Percentiles rank a stretch among this genome's conserved stretches.
phyloP scores from a whole-genome alignment of 2,329 filamentous ascomycete species.

The Aspergillus transmontanensis region DNA sequence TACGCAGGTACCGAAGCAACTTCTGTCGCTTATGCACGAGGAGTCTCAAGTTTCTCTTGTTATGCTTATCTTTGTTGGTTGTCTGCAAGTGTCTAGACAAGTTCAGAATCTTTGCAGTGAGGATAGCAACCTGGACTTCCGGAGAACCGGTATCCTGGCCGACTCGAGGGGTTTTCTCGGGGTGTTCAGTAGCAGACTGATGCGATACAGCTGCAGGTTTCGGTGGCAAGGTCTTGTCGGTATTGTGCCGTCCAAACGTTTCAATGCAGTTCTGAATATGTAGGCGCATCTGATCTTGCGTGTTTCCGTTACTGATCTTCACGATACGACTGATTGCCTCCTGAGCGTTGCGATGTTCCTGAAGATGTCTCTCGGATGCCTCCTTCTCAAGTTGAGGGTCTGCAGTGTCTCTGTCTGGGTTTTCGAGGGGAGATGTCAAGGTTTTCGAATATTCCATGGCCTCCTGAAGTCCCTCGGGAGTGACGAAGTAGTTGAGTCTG shows the following conservation, averaged over 20 bases:
- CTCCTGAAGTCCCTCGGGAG: slow-evolving; percentile 64
- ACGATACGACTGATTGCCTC: slow-evolving; percentile 81
- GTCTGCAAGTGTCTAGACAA: slow-evolving; percentile 71
- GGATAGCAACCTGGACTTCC: slow-evolving; percentile 95
- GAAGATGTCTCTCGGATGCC: slow-evolving; percentile 49
- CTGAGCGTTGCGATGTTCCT: slow-evolving; percentile 66
- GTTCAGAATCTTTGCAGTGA: slow-evolving; percentile 90
- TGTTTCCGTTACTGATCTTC: slow-evolving; percentile 73
- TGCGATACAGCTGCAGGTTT: slow-evolving; percentile 52
- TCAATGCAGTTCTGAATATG: slow-evolving; percentile 85
- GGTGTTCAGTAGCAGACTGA: slow-evolving; percentile 40
- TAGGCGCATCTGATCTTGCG: slow-evolving; percentile 75
- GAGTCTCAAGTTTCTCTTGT: slow-evolving; percentile 85
- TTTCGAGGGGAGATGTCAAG: slow-evolving; percentile 53
- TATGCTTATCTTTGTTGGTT: slow-evolving; percentile 84
- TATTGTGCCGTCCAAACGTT: slow-evolving; percentile 87
- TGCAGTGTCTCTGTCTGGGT: slow-evolving; percentile 30
- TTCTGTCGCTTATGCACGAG: slow-evolving; percentile 89
- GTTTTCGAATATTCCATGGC: slow-evolving; percentile 69
- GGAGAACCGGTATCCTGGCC: slow-evolving; percentile 92
- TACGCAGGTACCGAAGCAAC: slow-evolving; percentile 80
- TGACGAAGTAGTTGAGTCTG: slow-evolving; percentile 76
- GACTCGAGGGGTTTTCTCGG: slow-evolving; percentile 63
- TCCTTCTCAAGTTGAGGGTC: slow-evolving; percentile 46
- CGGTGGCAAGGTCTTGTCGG: slow-evolving; percentile 69